phyloP scores from a whole-genome alignment of 345 rosid genomes.

The Populus tremula region DNA sequence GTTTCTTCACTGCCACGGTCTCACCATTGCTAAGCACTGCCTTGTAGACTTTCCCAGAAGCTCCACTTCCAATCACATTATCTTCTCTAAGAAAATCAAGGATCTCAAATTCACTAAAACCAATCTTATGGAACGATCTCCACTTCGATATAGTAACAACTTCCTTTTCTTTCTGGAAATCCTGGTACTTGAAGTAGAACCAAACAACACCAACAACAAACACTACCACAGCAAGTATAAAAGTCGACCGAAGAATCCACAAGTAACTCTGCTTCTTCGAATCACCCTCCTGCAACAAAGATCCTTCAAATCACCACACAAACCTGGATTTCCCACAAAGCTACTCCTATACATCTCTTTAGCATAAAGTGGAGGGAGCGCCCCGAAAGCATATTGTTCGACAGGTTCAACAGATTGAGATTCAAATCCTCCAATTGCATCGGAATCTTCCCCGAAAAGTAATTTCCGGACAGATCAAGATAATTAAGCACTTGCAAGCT shows the following conservation, averaged over 20 bases:
- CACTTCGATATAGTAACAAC: slow-evolving; percentile 49
- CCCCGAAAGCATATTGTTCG: slow-evolving; percentile 60
- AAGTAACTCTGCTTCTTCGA: slow-evolving; percentile 34
- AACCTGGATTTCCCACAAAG: slow-evolving; percentile 73
- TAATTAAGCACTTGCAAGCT: slow-evolving; percentile 70
- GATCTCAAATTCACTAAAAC: slow-evolving; percentile 69
- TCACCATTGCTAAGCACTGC: slow-evolving; percentile 63
- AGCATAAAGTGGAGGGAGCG: slow-evolving; percentile 62
- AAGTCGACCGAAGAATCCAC: slow-evolving; percentile 66
- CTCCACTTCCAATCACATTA: slow-evolving; percentile 77
- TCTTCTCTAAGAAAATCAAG: slow-evolving; percentile 54
- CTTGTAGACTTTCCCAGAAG: slow-evolving; percentile 81
- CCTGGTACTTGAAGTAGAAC: slow-evolving; percentile 54
- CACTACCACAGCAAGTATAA: slow-evolving; percentile 50
- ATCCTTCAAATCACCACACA: slow-evolving; percentile 59
- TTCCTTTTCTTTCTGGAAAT: slow-evolving; percentile 43
- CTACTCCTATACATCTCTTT: slow-evolving; percentile 45
- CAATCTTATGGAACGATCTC: slow-evolving; percentile 84
- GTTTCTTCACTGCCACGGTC: slow-evolving; percentile 83
- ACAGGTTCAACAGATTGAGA: slow-evolving; percentile 72
- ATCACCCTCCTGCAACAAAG: slow-evolving; percentile 43
- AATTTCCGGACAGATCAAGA: slow-evolving; percentile 78
- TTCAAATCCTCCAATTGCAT: slow-evolving; percentile 64
- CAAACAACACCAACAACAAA: slow-evolving; percentile 56
- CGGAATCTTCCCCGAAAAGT: slow-evolving; percentile 67